Base-by-base conservation (phyloP, 2,329 filamentous ascomycete species). In the Monosporascus sp. region DNA sequence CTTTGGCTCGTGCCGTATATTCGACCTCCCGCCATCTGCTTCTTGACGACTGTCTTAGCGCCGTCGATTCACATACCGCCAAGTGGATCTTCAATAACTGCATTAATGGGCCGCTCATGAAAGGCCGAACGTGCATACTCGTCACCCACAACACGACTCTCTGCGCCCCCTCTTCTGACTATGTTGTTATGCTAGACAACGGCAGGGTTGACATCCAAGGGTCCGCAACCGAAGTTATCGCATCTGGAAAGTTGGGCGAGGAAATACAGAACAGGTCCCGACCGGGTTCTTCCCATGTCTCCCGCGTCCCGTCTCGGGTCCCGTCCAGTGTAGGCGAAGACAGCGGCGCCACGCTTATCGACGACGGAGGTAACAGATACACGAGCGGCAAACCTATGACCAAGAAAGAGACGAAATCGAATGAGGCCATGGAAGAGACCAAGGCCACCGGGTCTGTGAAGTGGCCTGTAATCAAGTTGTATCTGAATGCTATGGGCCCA, bases 11-110 rank as follows among this genome's bases (percentile, higher is more conserved):
- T 60, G 94, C 94, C 1, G 80, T 99, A n/a, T 99, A 99, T 72
- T 96, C 90, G 59, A 93, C 90, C 70, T 95, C 92, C 6, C 87
- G 87, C 50, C 93, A 97, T 69, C 74, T 99, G 17, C 80, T 99
- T 11, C 79, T 99, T 48, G 94, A 99, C 65, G 94, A 99, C 69
- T 96, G 95, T 58, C 79, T 99, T 44, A 97, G 92, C 66, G 94
- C 94, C 27, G 94, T 99, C 37, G 94, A 99, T 69, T 95, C 94
- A 3, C 94, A 99, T 64, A 97, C 94, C 0, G 92, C 92, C 2
- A 95, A 97, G 69, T 97, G 95, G 87, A 97, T 99, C 60, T 97
- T 97, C 72, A 88, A 88, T 67, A 88, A 96, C 70, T 96, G 92
- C 55, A 86, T 99, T 58, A 86, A 86, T 62, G 94, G 94, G 2